Conservation (phyloP, 2,329 filamentous ascomycete species). For the Myriosclerotinia scirpicola region DNA sequence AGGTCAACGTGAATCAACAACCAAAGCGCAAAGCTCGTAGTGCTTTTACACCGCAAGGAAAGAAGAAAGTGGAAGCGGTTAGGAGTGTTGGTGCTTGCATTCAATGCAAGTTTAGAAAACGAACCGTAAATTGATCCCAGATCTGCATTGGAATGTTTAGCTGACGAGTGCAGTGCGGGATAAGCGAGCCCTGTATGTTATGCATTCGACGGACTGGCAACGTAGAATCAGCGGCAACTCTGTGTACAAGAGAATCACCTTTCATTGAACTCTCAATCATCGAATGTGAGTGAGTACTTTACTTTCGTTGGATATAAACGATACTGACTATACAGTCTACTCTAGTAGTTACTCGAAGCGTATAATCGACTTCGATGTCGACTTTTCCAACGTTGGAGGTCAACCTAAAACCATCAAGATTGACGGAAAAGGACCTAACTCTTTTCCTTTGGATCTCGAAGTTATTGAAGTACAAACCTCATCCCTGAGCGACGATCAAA, state of each 20-base stretch:
- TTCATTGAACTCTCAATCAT: conserved; percentile 24
- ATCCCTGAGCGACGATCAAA: conserved; percentile 23
- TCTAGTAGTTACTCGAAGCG: neutral
- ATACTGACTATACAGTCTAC: conserved; percentile 4
- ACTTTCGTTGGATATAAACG: neutral
- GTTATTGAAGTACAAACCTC: conserved; percentile 21
- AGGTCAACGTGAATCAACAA: conserved; percentile 15
- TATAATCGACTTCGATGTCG: conserved; percentile 15
- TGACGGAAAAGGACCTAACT: conserved; percentile 31
- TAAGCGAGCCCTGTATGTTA: conserved; percentile 18
- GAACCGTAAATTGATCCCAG: conserved; percentile 30
- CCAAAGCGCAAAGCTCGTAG: conserved; percentile 22
- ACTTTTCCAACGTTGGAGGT: neutral
- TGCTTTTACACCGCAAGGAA: conserved; percentile 22
- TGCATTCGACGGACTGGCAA: conserved; percentile 18
- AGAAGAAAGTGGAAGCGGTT: conserved; percentile 29
- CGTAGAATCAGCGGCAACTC: conserved; percentile 7
- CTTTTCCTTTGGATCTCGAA: conserved; percentile 29
- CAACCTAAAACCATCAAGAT: conserved; percentile 26
- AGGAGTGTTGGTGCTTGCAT: conserved; percentile 37
- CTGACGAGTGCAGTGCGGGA: conserved; percentile 21
- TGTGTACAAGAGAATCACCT: conserved; percentile 23
- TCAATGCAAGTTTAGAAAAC: conserved; percentile 37
- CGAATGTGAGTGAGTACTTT: conserved; percentile 19
- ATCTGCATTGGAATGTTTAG: neutral